phyloP scores from a whole-genome alignment of 805 yeast genomes.

The Hermanozyma aechmeae region DNA sequence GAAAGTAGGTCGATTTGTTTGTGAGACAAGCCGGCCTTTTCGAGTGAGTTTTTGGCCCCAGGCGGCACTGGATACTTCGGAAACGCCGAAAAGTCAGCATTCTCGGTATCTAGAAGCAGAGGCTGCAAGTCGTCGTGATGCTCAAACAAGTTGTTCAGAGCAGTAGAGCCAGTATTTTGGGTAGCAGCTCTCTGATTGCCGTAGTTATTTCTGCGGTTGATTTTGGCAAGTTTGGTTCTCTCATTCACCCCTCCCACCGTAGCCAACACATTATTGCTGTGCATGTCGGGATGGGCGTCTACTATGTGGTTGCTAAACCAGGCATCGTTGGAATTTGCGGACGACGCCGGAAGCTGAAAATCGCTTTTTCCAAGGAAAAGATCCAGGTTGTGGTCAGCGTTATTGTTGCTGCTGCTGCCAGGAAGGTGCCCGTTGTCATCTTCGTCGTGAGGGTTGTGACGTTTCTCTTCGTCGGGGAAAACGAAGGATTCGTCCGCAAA shows the following conservation, averaged over 20 bases:
- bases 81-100: conserved; percentile 20
- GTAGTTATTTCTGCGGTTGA: conserved; percentile 2
- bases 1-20: conserved; percentile 68
- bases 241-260: conserved; percentile 4
- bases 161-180: background rate
- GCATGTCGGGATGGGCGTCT: conserved; percentile 1
- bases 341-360: no score
- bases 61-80: conserved; percentile 66
- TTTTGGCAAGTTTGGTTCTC: conserved; percentile 6
- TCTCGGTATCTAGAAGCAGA: no score
- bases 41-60: conserved; percentile 57
- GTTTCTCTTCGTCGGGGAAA: conserved; percentile 77
- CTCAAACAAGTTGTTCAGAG: background rate
- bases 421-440: conserved; percentile 6
- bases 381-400: conserved; percentile 2
- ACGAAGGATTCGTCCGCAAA: conserved; percentile 76
- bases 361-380: no score
- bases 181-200: conserved; percentile 1
- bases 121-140: no score
- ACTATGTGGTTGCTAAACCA: background rate
- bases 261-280: background rate
- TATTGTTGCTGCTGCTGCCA: conserved; percentile 1
- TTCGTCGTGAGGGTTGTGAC: conserved; percentile 20
- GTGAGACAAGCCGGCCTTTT: conserved; percentile 56
- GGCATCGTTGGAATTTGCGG: background rate